These are phyloP conservation scores for Aspergillus vadensis DNA, from an alignment of 2,329 filamentous ascomycete species.

Conservation along the genomic window DNA sequence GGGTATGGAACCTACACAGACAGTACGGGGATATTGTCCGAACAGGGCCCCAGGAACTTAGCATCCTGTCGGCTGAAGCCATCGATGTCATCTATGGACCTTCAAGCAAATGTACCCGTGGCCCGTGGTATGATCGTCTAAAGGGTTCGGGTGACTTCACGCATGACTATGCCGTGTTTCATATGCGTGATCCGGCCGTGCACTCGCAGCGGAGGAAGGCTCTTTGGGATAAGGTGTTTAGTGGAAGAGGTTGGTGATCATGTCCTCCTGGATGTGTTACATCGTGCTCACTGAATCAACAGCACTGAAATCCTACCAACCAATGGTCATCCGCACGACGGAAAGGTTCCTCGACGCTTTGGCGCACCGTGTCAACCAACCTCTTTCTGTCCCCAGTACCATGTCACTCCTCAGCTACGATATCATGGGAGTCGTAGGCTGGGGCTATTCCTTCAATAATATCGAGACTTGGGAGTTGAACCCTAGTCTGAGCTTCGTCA, in stretches of 20 bases:
- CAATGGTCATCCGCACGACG: background rate
- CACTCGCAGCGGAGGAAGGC: background rate
- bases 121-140: slow-evolving; percentile 2
- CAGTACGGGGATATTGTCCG: slow-evolving; percentile 1
- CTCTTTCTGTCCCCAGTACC: background rate
- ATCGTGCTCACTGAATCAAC: background rate
- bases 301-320: slow-evolving; percentile 2
- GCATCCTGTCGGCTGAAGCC: background rate
- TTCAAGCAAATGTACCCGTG: background rate
- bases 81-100: slow-evolving; percentile 2
- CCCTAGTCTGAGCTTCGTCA: background rate
- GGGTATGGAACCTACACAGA: slow-evolving; percentile 1
- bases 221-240: slow-evolving; percentile 6
- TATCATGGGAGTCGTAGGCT: background rate
- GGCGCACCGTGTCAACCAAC: background rate
- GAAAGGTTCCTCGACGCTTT: background rate
- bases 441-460: slow-evolving; percentile 1
- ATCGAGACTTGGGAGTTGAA: slow-evolving; percentile 1
- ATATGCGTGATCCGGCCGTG: background rate
- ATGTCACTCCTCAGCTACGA: slow-evolving; percentile 3
- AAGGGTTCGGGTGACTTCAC: background rate
- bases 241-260: background rate
- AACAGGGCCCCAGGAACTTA: background rate
- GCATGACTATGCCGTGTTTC: background rate
- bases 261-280: background rate